Base-by-base conservation (phyloP, 1,139 yeast genomes). In the Chernovozyma sophiae-reginae region DNA sequence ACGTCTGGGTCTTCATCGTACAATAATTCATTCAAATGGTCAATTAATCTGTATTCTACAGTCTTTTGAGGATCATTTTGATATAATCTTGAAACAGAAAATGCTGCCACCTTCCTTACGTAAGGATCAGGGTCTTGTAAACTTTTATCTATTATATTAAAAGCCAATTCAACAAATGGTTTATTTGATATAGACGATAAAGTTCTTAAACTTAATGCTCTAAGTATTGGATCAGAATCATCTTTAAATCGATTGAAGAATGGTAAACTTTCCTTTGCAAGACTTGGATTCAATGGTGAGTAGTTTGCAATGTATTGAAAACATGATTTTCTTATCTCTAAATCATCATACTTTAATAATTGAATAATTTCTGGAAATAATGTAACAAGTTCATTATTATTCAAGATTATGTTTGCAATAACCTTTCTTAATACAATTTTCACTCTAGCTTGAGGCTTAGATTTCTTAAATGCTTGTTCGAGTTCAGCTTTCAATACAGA, bases 401-500 rank as follows among this genome's bases (percentile, higher is more conserved):
- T 89, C 62, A 89, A 70, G 4, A 94, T 82, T 60, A 87, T 73
- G 56, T 89, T 90, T 32, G 96, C 95, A 6, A 89, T 72, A 23
- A 87, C 74, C 53, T 85, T 85, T 56, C 81, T 82, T 46, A 92
- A 64, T 1, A 87, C 80, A 17, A 73, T 62, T 53, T 78, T 81
- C 51, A 81, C 70, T 56, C 61, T 67, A 43, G 50, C 49, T 27
- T 62, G 67, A 3, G 75, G 72, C 43, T 66, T 68, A 47, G 79
- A 78, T 51, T 72, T 74, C 52, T 72, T 76, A 47, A 72, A 72
- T 17, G 79, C 74, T 47, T 67, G 72, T 30, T 72, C 73, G 35
- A 80, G 62, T 49, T 79, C 85, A 12, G 72, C 73, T 40, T 69
- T 66, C 36, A 80, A 66, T 51, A 80, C 86, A 11, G 69, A 64